phyloP scores from a whole-genome alignment of 2,329 filamentous ascomycete genomes.

The Nemania diffusa region DNA sequence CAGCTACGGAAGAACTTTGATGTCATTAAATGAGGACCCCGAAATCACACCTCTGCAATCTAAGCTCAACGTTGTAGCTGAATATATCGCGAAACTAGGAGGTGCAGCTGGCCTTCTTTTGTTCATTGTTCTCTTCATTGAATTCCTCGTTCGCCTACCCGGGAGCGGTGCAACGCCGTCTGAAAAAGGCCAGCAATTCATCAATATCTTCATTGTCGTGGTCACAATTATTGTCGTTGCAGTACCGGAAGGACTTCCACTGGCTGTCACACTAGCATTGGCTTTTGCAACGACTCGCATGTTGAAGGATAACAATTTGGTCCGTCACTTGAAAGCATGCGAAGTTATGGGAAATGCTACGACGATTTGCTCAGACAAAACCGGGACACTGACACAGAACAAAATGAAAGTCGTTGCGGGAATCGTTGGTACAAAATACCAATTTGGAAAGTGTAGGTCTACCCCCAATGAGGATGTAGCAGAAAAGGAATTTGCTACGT shows the following conservation, averaged over 20 bases:
- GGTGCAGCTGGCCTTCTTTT: slow-evolving; percentile 81
- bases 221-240: slow-evolving; percentile 84
- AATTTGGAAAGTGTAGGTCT: slow-evolving; percentile 59
- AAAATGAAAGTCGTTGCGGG: slow-evolving; percentile 75
- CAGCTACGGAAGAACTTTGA: slow-evolving; percentile 79
- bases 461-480: slow-evolving; percentile 52
- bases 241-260: slow-evolving; percentile 79
- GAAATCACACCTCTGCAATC: slow-evolving; percentile 81
- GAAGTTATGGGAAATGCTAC: slow-evolving; percentile 86
- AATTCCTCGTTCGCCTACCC: slow-evolving; percentile 76
- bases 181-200: slow-evolving; percentile 80
- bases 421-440: slow-evolving; percentile 65
- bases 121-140: slow-evolving; percentile 86
- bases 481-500: slow-evolving; percentile 58
- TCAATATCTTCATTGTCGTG: slow-evolving; percentile 80
- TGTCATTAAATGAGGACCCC: slow-evolving; percentile 77
- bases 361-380: slow-evolving; percentile 75
- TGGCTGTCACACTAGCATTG: slow-evolving; percentile 80
- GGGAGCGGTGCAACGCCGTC: slow-evolving; percentile 64
- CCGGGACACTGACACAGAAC: slow-evolving; percentile 73
- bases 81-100: slow-evolving; percentile 81
- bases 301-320: slow-evolving; percentile 81
- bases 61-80: slow-evolving; percentile 78
- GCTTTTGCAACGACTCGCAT: slow-evolving; percentile 82
- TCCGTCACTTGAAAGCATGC: slow-evolving; percentile 79